These are phyloP conservation scores for Cardamine resedifolia DNA, from an alignment of 345 rosid genomes.

Conservation along the genomic window DNA sequence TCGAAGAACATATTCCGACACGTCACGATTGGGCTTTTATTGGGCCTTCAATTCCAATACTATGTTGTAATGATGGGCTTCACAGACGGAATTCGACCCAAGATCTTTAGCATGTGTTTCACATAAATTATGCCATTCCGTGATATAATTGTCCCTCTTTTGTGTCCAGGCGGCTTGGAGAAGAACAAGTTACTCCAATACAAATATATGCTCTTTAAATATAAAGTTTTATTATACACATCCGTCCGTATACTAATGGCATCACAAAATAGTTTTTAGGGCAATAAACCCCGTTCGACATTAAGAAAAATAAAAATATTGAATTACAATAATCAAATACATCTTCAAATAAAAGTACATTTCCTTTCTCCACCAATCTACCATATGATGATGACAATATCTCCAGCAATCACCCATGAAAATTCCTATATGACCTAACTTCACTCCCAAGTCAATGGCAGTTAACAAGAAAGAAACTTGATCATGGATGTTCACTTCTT, in stretches of 20 bases:
- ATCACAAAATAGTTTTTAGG: neutral
- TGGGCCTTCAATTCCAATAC: neutral
- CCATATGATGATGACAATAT: neutral
- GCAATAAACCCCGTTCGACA: neutral
- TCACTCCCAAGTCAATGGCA: neutral
- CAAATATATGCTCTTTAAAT: neutral
- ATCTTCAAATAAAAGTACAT: neutral
- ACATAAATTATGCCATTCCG: no score
- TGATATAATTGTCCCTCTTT: no score
- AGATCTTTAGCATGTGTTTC: neutral
- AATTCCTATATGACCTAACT: neutral
- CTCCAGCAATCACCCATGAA: neutral
- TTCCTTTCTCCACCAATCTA: neutral
- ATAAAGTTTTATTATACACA: neutral
- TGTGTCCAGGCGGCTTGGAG: no score
- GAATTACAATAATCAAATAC: neutral
- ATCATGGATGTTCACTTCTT: constrained; percentile 29
- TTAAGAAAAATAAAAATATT: neutral
- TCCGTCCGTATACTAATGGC: neutral
- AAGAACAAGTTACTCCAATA: neutral
- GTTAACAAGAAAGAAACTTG: neutral
- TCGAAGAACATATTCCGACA: constrained; percentile 6
- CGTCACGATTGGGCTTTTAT: neutral
- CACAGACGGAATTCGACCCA: neutral
- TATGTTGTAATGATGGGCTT: neutral